These are phyloP conservation scores for Trypanosoma mega DNA, from an alignment of 208 protist genomes.

Conservation along the genomic window DNA sequence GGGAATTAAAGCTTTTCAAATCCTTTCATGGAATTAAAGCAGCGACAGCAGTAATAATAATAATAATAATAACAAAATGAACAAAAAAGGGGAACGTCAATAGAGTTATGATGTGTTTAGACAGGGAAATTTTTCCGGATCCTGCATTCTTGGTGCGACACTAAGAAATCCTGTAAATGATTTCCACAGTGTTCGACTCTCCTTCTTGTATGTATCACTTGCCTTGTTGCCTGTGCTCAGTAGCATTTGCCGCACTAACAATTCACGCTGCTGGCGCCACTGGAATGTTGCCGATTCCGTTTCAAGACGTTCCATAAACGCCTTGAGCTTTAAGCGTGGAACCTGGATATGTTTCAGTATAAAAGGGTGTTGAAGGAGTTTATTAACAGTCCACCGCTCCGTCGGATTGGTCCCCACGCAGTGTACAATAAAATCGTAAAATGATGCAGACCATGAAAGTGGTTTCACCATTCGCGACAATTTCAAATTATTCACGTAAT, in stretches of 20 bases:
- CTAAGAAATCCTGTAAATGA: constrained; percentile 69
- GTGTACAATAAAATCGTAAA: constrained; percentile 83
- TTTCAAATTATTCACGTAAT: constrained; percentile 69
- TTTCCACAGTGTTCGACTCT: constrained; percentile 66
- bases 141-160: constrained; percentile 55
- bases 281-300: constrained; percentile 68
- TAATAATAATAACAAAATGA: neutral
- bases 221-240: constrained; percentile 63
- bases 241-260: constrained; percentile 72
- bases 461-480: constrained; percentile 83
- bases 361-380: constrained; percentile 79
- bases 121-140: constrained; percentile 67
- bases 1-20: too few species aligned
- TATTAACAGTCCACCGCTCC: constrained; percentile 57
- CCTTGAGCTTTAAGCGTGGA: constrained; percentile 63
- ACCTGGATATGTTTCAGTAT: constrained; percentile 61
- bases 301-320: constrained; percentile 75
- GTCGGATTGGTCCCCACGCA: constrained; percentile 47
- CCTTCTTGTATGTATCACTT: constrained; percentile 53
- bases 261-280: constrained; percentile 58
- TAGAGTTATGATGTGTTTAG: constrained; percentile 16
- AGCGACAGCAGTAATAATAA: too few species aligned
- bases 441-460: constrained; percentile 60
- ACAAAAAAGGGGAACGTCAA: neutral
- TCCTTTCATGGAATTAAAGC: too few species aligned